Percentiles rank a stretch among this genome's conserved stretches.
Evolutionary conservation across 139 green algal genomes (phyloP).

Genomic region (Chlorella sp.): DNA sequence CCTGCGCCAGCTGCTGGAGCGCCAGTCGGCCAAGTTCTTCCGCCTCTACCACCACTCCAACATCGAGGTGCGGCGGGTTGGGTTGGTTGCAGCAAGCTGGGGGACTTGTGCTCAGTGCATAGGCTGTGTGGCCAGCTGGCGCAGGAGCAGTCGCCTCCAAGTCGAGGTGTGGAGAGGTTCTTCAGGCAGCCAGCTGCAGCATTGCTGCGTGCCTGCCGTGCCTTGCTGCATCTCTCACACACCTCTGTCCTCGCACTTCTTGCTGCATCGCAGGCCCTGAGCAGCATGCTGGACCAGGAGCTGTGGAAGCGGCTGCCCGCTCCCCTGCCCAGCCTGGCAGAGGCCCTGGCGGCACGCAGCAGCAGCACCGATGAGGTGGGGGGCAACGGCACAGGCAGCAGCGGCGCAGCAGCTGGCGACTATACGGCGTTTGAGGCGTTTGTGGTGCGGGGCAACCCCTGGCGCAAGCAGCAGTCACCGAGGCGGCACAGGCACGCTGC

Average conservation of each 20-base stretch:
- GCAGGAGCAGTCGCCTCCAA: too few relatives aligned
- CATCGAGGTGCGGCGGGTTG: slow-evolving; percentile 48
- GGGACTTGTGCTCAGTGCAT: too few relatives aligned
- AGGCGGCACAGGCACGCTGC: background rate
- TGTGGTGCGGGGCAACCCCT: slow-evolving; percentile 53
- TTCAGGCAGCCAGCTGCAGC: background rate
- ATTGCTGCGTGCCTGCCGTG: background rate
- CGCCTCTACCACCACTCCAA: slow-evolving; percentile 58
- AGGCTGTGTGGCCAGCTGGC: too few relatives aligned
- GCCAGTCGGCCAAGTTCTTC: slow-evolving; percentile 59
- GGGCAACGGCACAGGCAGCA: background rate
- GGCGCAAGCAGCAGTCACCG: slow-evolving; percentile 39
- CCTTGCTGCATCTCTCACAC: too few relatives aligned
- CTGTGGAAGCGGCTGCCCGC: slow-evolving; percentile 62
- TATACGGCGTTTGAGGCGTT: slow-evolving; percentile 39
- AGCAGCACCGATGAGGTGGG: slow-evolving; percentile 8
- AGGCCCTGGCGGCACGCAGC: slow-evolving; percentile 1
- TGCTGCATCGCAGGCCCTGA: slow-evolving; percentile 40
- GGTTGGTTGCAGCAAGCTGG: too few relatives aligned
- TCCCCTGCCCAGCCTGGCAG: slow-evolving; percentile 18
- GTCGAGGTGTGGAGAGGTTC: too few relatives aligned
- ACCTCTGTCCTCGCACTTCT: too few relatives aligned
- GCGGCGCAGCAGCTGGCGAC: slow-evolving; percentile 2
- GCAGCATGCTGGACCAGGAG: slow-evolving; percentile 64
- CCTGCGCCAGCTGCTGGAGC: slow-evolving; percentile 44